Evolutionary conservation across 208 protist species (phyloP), one percentile per base, ranked within the genome.

Genomic region (Leishmania amazonensis): DNA sequence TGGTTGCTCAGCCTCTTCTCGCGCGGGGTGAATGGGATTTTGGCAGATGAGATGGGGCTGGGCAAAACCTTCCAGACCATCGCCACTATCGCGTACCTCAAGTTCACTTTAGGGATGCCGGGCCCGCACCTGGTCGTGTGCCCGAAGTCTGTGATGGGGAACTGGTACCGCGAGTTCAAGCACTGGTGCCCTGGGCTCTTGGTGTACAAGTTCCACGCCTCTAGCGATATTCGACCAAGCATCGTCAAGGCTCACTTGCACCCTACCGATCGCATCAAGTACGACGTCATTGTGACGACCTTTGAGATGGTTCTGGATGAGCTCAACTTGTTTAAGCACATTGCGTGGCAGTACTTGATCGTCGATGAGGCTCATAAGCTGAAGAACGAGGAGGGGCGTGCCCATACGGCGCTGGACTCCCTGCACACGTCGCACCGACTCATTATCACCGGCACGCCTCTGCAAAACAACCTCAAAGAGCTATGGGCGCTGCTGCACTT

Each of bases 11-110:
- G 93, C 42, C 88, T 99, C 35, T 99, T 99, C 83, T 94, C 99
- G 42, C 93, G 98, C 77, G 97, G 96, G 67, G 97, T 99, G 78
- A 99, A 99, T 86, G 99, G 98, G 31, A 99, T 99, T 79, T 91
- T 99, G 24, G 99, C 99, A 8, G 99, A 99, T 89, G 99, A 99
- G 90, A 99, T 99, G 99, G 99, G 99, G 42, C 94, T 99, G 21
- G 97, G 97, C 24, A 99, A 98, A 77, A 98, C 96, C 24, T 96
- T 99, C 60, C 98, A 99, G 87, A 99, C 98, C 1, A 99, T 99
- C 72, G 93, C 98, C 3, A 91, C 99, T 58, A 79, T 99, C 3
- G 97, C 92, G 5, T 99, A 99, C 81, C 88, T 99, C n/a, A 97
- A 97, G 67, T 93, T 99, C 76, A 93, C 91, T 8, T 80, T 93